Evolutionary conservation across 2,329 filamentous ascomycete genomes (phyloP).

Genomic region (Pleurostoma richardsiae): DNA sequence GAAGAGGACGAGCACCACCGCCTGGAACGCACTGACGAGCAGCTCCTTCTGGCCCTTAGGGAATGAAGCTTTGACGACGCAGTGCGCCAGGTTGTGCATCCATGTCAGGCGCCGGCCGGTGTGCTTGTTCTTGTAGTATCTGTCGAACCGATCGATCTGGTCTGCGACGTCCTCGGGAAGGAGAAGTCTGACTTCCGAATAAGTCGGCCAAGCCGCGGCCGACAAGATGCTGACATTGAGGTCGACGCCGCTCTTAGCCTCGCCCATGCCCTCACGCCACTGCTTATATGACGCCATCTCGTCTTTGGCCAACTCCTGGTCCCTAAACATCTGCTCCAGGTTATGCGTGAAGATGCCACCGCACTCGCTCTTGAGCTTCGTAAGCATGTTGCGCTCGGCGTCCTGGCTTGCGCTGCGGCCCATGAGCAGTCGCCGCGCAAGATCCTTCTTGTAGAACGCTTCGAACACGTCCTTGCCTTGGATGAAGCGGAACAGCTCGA

Average conservation of each 20-base stretch:
- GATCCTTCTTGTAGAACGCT: slow-evolving; percentile 97
- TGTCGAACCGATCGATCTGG: slow-evolving; percentile 77
- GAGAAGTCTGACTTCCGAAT: slow-evolving; percentile 63
- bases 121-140: slow-evolving; percentile 85
- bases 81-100: slow-evolving; percentile 92
- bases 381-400: slow-evolving; percentile 91
- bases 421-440: slow-evolving; percentile 86
- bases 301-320: slow-evolving; percentile 87
- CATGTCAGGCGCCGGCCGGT: slow-evolving; percentile 81
- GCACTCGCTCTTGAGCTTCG: slow-evolving; percentile 87
- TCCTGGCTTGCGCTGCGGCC: slow-evolving; percentile 89
- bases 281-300: slow-evolving; percentile 87
- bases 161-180: slow-evolving; percentile 70
- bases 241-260: slow-evolving; percentile 53
- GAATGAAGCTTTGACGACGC: slow-evolving; percentile 77
- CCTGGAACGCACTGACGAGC: slow-evolving; percentile 87
- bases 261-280: slow-evolving; percentile 48
- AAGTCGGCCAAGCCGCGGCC: slow-evolving; percentile 86
- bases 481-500: slow-evolving; percentile 95
- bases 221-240: slow-evolving; percentile 88
- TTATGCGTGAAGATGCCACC: slow-evolving; percentile 94
- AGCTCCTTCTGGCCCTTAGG: slow-evolving; percentile 79
- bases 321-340: slow-evolving; percentile 98
- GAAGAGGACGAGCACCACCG: slow-evolving; percentile 85
- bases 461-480: slow-evolving; percentile 98